Conservation (phyloP, 2,329 filamentous ascomycete species). For the Cyphellophora europaea region DNA sequence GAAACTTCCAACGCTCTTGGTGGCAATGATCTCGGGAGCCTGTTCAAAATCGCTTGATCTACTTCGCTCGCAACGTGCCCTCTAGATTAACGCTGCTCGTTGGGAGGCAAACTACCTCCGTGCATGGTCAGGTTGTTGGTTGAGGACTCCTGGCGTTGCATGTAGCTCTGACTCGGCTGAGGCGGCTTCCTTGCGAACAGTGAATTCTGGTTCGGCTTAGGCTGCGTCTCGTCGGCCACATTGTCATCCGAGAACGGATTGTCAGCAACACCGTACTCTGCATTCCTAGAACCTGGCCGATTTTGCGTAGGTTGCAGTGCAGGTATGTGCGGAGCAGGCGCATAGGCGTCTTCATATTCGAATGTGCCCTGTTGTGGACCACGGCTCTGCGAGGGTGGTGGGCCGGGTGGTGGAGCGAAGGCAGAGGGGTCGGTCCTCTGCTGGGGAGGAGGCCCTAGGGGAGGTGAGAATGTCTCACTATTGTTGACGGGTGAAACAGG, state of each 20-base stretch:
- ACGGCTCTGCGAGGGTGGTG: not conserved
- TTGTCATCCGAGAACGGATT: conserved; percentile 18
- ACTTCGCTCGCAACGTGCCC: too few species aligned
- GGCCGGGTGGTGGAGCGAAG: not conserved
- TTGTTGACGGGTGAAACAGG: not conserved
- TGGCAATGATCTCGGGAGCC: too few species aligned
- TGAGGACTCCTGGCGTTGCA: conserved; percentile 13
- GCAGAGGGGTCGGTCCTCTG: not conserved
- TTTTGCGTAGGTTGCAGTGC: not conserved
- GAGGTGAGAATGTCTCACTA: not conserved
- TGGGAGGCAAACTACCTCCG: conserved; percentile 7
- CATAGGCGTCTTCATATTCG: conserved; percentile 1
- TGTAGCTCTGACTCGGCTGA: conserved; percentile 15
- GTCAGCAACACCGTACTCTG: conserved; percentile 15
- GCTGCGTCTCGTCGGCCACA: conserved; percentile 5
- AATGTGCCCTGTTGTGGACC: not conserved
- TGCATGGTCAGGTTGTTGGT: conserved; percentile 14
- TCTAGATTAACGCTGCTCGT: too few species aligned
- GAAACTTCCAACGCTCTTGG: too few species aligned
- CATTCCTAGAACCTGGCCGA: conserved; percentile 3
- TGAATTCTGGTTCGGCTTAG: conserved; percentile 5
- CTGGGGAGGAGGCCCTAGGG: not conserved
- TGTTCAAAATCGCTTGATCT: too few species aligned
- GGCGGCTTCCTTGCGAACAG: conserved; percentile 12
- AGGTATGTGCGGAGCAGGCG: not conserved